Evolutionary conservation across 495 filamentous ascomycete genomes (phyloP), one percentile per base, ranked within the genome.

Genomic region (Hypoxylon fuscum): DNA sequence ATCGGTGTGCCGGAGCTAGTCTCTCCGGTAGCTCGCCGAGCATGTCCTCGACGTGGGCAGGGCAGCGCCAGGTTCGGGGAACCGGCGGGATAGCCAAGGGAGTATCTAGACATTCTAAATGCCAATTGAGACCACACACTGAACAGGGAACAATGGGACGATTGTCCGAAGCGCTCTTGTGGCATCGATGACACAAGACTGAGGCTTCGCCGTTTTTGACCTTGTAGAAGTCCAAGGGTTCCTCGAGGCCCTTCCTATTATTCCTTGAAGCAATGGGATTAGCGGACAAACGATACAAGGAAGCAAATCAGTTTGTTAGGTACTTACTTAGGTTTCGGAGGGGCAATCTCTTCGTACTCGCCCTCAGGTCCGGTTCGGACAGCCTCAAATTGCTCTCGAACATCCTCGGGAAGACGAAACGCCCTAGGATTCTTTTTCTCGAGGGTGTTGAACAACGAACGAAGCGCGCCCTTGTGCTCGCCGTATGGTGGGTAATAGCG

Each of bases 51-150:
- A 89, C 80, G 73, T 98, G 95, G 68, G 87, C 87, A 56, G 95
- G 94, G 66, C 95, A 98, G 78, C 86, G 88, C 92, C 92, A 98
- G 22, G 85, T 88, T 47, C 85, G 80, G 41, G 86, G 79, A 4
- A 81, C 68, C 3, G 94, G 93, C 11, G 91, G 90, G 44, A 86
- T 83, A 22, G 93, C 87, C 69, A 93, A 70, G 22, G 96, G 96
- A 2, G 92, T 90, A 70, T 93, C 86, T 12, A 95, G 76, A 74
- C 95, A 98, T 75, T 98, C 94, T 12, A 97, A 77, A 76, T 98
- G 95, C 86, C 92, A 98, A 29, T 83, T 82, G 18, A 89, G 78
- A 2, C 83, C 82, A 71, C 95, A 98, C 62, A 86, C 88, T 66
- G 91, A 91, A 75, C 93, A 97, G 5, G 87, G 83, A 55, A 96